Percentiles rank a stretch among this genome's conserved stretches.
Conservation (phyloP, 768 basidiomycete species). For the Chalciporus pseudorubinellus region DNA sequence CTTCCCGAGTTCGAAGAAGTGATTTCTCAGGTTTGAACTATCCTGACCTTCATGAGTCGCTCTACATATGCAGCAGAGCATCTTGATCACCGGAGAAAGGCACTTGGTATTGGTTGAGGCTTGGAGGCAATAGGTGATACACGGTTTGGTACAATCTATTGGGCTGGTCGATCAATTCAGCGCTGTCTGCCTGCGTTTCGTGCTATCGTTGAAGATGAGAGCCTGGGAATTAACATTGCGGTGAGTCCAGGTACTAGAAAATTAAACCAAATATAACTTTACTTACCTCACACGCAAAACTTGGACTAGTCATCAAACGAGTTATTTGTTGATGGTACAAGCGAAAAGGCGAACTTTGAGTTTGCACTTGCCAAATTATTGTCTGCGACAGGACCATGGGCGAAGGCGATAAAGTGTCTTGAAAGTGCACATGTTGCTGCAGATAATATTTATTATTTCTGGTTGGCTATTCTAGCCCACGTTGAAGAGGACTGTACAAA, state of each 20-base stretch:
- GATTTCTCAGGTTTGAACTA: background rate
- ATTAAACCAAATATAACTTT: background rate
- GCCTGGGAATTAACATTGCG: background rate
- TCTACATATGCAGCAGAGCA: background rate
- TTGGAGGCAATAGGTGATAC: constrained; percentile 24
- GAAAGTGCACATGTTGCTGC: constrained; percentile 20
- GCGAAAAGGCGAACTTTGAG: background rate
- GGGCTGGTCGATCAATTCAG: constrained; percentile 9
- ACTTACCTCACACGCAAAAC: background rate
- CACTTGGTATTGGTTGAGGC: background rate
- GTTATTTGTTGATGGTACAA: background rate
- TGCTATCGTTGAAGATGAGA: constrained; percentile 7
- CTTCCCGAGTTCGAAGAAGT: background rate
- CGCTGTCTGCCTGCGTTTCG: constrained; percentile 15
- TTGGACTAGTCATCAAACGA: background rate
- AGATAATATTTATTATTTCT: constrained; percentile 27
- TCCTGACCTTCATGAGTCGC: background rate
- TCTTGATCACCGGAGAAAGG: background rate
- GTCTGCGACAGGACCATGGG: constrained; percentile 13
- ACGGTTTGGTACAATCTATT: constrained; percentile 22
- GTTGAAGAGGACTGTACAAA: constrained; percentile 7
- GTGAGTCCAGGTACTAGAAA: background rate
- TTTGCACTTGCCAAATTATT: constrained; percentile 4
- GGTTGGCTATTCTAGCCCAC: constrained; percentile 19
- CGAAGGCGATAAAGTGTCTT: constrained; percentile 25